Base-by-base conservation (phyloP, 23 red algal species). In the Gracilaria caudata region DNA sequence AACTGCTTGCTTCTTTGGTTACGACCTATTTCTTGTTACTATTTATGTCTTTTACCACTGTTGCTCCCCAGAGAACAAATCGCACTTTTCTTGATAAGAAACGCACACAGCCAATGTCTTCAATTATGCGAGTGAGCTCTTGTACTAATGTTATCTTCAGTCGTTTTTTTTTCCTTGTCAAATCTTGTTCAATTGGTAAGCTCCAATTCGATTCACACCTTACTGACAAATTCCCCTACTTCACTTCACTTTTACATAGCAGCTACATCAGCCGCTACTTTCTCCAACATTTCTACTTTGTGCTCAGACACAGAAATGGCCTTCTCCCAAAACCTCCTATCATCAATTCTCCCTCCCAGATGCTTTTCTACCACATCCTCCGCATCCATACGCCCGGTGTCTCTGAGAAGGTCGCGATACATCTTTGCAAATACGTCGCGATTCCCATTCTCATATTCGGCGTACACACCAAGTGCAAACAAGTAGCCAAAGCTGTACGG, bases 401-500 rank as follows among this genome's bases (percentile, higher is more conserved):
- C 92, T 40, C 92, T 57, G 21, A 94, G 92, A 64, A 94, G 80
- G 24, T 84, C 83, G 14, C 64, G 63, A 77, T 94, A 94, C 54
- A 87, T 80, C 40, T 89, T 68, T 9, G 86, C 70, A 80, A 94
- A 94, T 28, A 66, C 35, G 5, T 76, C 71, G 7, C 51, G 79
- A 28, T 76, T 72, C 21, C 54, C 77, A 38, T 80, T 47, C 65
- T 94, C 92, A 39, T 87, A 82, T 28, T 79, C 74, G 19, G 77
- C 79, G 65, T 94, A 94, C 16, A 94, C 92, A 20, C 92, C 83
- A 2, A 94, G 83, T 30, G 82, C 83, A 41, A 94, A 90, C 32
- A 94, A 73, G 28, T 84, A 94, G 20, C 92, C 92, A 82, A 87
- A 94, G 53, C 83, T 94, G 70, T 94, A 94, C 21, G 92, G 92